Conservation (phyloP, 2,329 filamentous ascomycete genomes). For the Aotearoamyces nothofagi region DNA sequence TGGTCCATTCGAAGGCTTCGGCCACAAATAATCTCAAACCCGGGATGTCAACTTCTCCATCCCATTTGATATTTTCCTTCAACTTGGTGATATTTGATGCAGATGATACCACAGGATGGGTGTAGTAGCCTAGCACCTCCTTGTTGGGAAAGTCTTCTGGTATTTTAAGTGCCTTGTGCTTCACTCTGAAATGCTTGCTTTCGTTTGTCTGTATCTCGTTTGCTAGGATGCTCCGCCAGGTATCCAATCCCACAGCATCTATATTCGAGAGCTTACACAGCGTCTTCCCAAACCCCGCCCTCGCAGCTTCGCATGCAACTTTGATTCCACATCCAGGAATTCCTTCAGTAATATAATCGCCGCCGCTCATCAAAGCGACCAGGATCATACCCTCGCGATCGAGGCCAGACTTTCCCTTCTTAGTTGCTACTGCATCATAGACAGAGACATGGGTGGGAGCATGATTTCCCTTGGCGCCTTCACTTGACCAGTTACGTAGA, state of each 20-base stretch:
- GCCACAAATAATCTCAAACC: conserved; percentile 59
- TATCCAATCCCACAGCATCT: conserved; percentile 40
- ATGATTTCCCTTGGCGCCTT: conserved; percentile 46
- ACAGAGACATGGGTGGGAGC: conserved; percentile 74
- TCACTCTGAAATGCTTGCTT: conserved; percentile 62
- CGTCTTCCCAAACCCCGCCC: conserved; percentile 69
- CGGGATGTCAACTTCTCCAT: conserved; percentile 44
- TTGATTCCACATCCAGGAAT: conserved; percentile 80
- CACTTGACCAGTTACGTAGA: conserved; percentile 70
- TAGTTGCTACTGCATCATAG: conserved; percentile 50
- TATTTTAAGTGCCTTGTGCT: conserved; percentile 58
- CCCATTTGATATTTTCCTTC: conserved; percentile 39
- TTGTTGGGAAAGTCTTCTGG: conserved; percentile 69
- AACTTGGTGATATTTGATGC: conserved; percentile 38
- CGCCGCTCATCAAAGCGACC: conserved; percentile 86
- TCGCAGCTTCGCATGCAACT: conserved; percentile 76
- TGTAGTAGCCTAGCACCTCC: conserved; percentile 75
- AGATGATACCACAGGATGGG: conserved; percentile 67
- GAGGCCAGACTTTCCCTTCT: conserved; percentile 36
- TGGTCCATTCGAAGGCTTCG: conserved; percentile 78
- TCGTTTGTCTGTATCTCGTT: conserved; percentile 76
- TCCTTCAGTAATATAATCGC: conserved; percentile 83
- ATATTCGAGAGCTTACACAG: conserved; percentile 50
- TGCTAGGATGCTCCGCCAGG: conserved; percentile 58
- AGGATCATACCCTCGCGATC: conserved; percentile 85